Conservation (phyloP, 2,329 filamentous ascomycete species). For the Colletotrichum siamense region DNA sequence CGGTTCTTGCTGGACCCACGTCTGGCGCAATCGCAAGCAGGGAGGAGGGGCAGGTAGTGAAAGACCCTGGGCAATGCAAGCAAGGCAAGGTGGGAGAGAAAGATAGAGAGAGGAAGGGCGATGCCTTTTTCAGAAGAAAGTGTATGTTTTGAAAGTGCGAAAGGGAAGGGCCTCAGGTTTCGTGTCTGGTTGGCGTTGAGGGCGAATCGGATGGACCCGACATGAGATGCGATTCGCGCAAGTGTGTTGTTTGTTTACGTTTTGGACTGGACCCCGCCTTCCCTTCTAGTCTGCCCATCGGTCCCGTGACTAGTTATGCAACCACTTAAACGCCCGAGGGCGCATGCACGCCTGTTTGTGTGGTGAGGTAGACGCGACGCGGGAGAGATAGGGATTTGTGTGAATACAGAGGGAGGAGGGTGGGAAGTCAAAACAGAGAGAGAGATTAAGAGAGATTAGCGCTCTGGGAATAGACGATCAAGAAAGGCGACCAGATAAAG, state of each 20-base stretch:
- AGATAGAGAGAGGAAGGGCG: not conserved
- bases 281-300: slow-evolving; percentile 5
- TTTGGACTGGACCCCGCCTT: slow-evolving; percentile 3
- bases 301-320: slow-evolving; percentile 15
- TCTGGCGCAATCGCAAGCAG: not conserved
- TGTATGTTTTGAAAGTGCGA: not conserved
- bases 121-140: not conserved
- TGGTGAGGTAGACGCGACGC: not conserved
- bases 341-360: not conserved
- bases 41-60: not conserved
- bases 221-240: not conserved
- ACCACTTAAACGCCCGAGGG: slow-evolving; percentile 15
- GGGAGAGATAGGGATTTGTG: not conserved
- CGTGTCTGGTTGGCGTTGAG: not conserved
- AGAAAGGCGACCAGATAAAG: not conserved
- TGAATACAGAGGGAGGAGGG: not conserved
- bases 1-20: not conserved
- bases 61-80: not conserved
- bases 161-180: not conserved
- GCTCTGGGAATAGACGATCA: not conserved
- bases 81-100: not conserved
- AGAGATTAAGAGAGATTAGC: not conserved
- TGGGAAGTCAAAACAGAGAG: not conserved
- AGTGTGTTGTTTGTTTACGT: slow-evolving; percentile 18
- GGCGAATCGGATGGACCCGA: slow-evolving; percentile 15